Evolutionary conservation across 2,329 filamentous ascomycete species (phyloP).

Genomic region (Alternaria solani): DNA sequence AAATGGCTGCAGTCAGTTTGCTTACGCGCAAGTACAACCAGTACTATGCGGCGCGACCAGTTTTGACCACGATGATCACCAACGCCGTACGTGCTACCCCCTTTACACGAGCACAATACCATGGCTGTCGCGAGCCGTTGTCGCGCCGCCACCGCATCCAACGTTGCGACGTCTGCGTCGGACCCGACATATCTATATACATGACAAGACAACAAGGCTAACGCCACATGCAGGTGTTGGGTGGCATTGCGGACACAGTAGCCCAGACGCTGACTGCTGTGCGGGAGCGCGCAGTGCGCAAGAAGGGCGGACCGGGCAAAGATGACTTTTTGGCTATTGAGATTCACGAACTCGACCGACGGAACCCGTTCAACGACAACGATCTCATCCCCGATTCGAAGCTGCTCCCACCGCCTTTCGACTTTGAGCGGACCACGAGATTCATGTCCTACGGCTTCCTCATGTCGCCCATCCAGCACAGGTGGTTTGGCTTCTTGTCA

Average conservation of each 20-base stretch:
- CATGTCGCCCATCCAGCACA: constrained; percentile 94
- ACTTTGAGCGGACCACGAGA: constrained; percentile 90
- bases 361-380: constrained; percentile 71
- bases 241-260: constrained; percentile 94
- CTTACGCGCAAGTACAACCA: constrained; percentile 88
- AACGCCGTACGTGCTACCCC: constrained; percentile 74
- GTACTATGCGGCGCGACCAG: constrained; percentile 90
- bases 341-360: constrained; percentile 84
- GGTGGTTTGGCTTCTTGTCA: constrained; percentile 91
- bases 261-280: constrained; percentile 91
- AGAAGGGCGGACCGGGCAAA: constrained; percentile 69
- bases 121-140: background rate
- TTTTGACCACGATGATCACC: constrained; percentile 98
- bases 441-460: constrained; percentile 98
- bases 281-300: constrained; percentile 71
- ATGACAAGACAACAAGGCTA: constrained; percentile 11
- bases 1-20: constrained; percentile 85
- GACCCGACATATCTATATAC: background rate
- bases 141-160: background rate
- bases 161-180: background rate
- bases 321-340: constrained; percentile 83
- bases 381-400: constrained; percentile 72
- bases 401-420: constrained; percentile 79
- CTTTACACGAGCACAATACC: background rate
- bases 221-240: constrained; percentile 64